Evolutionary conservation across 2,329 filamentous ascomycete genomes (phyloP), one percentile per base, ranked within the genome.

Genomic region (Dothiorella sarmentorum): DNA sequence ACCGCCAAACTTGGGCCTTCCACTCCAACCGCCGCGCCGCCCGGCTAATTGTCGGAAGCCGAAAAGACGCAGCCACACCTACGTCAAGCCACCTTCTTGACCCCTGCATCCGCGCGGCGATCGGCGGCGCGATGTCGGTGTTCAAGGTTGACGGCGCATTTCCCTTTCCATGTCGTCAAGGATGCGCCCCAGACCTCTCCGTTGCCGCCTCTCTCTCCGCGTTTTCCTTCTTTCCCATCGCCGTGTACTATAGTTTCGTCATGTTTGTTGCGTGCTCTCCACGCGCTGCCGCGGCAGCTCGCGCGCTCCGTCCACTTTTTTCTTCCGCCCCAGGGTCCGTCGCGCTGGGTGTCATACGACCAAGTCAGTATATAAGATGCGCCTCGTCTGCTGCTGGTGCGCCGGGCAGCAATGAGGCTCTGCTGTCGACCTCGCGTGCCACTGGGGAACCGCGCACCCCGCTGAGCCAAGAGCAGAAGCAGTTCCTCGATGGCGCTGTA

Each of bases 401-500:
- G 5, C 27, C 38, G 2, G n/a, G 27, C 20, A 40, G 20, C 7
- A 27, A 29, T 40, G 38, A 53, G 7, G 29, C 40, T 24, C 26
- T 26, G 5, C 20, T 47, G 7, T 45, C 47, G 22, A 43, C 15
- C 7, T 58, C 35, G n/a, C 44, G 37, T n/a, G 18, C 18, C 24
- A 24, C 18, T 13, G 56, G 33, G 4, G 29, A 31, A 15, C 47
- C 35, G 22, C 47, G 57, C 24, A 45, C 47, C 13, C 62, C 69
- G 7, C 66, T 75, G 53, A 69, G 64, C 44, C 49, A 56, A 3
- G 62, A 68, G 17, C 73, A 75, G 59, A 63, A 64, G 24, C 61
- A 63, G 57, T 75, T 73, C 63, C 73, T 75, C 59, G 71, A 73
- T 59, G 69, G 69, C 33, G 73, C 73, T 10, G 65, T 66, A 59